Conservation (phyloP, 306 rosid species). For the Pterocarpus santalinus region DNA sequence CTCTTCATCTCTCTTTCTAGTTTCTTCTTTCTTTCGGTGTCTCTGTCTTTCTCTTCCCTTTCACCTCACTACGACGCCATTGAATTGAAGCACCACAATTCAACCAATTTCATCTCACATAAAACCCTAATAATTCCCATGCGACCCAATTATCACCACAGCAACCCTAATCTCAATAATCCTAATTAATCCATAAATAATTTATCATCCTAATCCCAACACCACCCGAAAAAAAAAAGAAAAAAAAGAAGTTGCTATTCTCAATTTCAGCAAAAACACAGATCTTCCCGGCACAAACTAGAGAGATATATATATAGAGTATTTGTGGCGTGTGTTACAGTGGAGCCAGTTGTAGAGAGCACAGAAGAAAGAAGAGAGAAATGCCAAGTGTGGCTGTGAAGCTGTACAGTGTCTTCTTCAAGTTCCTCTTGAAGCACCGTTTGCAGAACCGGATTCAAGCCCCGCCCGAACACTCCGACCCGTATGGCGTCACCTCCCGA, state of each 20-base stretch:
- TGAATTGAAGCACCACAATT: constrained; percentile 51
- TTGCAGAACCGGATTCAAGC: constrained; percentile 89
- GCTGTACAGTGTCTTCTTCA: constrained; percentile 99
- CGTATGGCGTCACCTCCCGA: constrained; percentile 86
- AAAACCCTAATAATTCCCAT: constrained; percentile 41
- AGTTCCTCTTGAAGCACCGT: constrained; percentile 99
- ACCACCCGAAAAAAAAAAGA: background rate
- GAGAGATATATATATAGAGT: background rate
- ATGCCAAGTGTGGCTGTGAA: constrained; percentile 99
- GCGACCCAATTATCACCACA: constrained; percentile 23
- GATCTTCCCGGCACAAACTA: background rate
- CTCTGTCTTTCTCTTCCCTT: background rate
- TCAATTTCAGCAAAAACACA: constrained; percentile 43
- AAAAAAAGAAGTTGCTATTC: background rate
- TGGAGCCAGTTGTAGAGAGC: constrained; percentile 6
- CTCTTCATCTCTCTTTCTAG: background rate
- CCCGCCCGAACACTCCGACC: constrained; percentile 62
- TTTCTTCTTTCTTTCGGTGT: background rate
- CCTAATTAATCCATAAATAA: constrained; percentile 27
- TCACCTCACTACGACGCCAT: constrained; percentile 41
- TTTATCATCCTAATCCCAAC: constrained; percentile 27
- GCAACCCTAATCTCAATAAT: background rate
- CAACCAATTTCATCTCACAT: constrained; percentile 41
- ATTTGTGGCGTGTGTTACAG: constrained; percentile 7
- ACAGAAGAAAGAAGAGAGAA: constrained; percentile 52